Conservation (phyloP, 768 basidiomycete genomes). For the Tulasnella sp. region DNA sequence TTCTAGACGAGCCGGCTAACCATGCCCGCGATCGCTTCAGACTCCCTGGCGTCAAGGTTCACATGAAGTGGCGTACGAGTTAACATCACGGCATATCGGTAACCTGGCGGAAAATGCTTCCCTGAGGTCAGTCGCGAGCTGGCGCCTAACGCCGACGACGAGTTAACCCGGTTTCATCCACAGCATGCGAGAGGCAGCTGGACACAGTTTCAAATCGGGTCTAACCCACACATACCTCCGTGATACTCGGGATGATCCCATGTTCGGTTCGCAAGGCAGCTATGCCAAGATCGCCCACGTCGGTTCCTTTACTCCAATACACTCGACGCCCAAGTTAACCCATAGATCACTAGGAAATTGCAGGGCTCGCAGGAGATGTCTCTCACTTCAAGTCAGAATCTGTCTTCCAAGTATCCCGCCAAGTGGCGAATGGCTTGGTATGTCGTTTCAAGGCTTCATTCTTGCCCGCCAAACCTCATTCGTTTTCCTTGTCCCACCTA, state of each 20-base stretch:
- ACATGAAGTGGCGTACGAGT: constrained; percentile 85
- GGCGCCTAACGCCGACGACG: neutral
- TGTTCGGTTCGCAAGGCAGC: constrained; percentile 58
- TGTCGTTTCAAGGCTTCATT: constrained; percentile 35
- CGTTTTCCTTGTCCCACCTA: constrained; percentile 35
- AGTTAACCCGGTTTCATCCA: constrained; percentile 6
- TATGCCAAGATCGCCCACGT: constrained; percentile 55
- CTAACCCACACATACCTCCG: constrained; percentile 69
- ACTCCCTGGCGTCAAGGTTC: constrained; percentile 32
- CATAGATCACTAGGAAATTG: constrained; percentile 44
- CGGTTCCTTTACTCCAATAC: constrained; percentile 1
- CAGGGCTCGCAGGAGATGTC: constrained; percentile 78
- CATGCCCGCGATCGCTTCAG: neutral
- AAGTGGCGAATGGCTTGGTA: constrained; percentile 56
- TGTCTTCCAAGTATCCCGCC: constrained; percentile 59
- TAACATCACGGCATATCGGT: constrained; percentile 69
- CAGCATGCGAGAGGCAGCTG: constrained; percentile 82
- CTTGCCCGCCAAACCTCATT: constrained; percentile 11
- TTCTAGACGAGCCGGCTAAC: neutral
- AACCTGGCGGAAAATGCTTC: constrained; percentile 71
- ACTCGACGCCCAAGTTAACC: neutral
- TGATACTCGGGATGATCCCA: constrained; percentile 70
- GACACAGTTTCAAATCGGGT: constrained; percentile 75
- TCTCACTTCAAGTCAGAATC: constrained; percentile 69
- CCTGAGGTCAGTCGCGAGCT: constrained; percentile 57